These are phyloP conservation scores for Diophrys sp. DNA, from an alignment of 73 alveolate genomes.

Conservation along the genomic window DNA sequence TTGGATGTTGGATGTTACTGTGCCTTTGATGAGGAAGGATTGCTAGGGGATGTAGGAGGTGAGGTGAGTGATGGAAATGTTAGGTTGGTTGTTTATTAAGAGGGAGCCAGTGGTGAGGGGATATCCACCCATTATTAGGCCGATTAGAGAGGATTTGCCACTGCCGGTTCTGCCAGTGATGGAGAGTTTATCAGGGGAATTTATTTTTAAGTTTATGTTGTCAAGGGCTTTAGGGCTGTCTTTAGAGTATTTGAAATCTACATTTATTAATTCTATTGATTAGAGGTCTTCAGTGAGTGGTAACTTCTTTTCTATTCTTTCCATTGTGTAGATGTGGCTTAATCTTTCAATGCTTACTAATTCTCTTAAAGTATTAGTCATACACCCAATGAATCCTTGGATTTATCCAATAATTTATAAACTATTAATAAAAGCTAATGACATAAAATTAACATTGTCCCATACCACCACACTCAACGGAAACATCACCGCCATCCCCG, in stretches of 20 bases:
- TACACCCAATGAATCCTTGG: not conserved
- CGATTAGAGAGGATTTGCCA: conserved; percentile 69
- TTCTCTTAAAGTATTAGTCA: not conserved
- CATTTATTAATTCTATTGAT: too few species aligned
- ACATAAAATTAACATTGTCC: not conserved
- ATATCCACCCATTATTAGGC: conserved; percentile 49
- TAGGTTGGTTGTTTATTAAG: conserved; percentile 18
- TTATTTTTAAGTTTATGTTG: conserved; percentile 43
- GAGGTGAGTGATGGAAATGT: not conserved
- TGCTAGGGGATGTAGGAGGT: not conserved
- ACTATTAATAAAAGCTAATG: not conserved
- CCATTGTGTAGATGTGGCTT: too few species aligned
- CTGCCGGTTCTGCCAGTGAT: conserved; percentile 85
- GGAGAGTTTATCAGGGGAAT: conserved; percentile 65
- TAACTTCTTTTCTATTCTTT: too few species aligned
- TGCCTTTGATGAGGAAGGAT: not conserved
- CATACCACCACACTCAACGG: too few species aligned
- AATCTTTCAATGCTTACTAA: conserved; percentile 6
- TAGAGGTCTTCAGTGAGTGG: too few species aligned
- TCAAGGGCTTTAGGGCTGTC: conserved; percentile 52
- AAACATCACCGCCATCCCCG: too few species aligned
- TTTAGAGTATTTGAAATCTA: too few species aligned
- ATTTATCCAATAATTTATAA: not conserved
- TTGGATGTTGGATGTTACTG: not conserved
- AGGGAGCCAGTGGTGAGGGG: conserved; percentile 58